phyloP scores from a whole-genome alignment of 2,329 filamentous ascomycete genomes.

The Curvularia eragrostidis region DNA sequence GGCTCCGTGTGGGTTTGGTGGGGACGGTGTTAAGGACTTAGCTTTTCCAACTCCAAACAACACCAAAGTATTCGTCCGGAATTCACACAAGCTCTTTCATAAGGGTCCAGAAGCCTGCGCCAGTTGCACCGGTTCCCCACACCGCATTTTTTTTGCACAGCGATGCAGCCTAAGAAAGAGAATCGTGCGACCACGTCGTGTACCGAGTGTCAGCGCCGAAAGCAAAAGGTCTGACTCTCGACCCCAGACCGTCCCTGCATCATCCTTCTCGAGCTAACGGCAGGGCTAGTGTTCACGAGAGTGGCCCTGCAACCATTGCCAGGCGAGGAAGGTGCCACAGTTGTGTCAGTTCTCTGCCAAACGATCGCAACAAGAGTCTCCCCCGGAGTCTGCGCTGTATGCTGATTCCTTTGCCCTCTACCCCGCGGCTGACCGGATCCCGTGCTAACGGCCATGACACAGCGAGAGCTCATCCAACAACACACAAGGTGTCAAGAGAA shows the following conservation, averaged over 20 bases:
- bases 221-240: slow-evolving; percentile 55
- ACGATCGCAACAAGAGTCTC: slow-evolving; percentile 34
- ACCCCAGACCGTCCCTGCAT: slow-evolving; percentile 13
- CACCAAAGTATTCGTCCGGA: slow-evolving; percentile 10
- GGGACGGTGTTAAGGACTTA: slow-evolving; percentile 11
- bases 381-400: slow-evolving; percentile 29
- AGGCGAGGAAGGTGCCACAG: slow-evolving; percentile 57
- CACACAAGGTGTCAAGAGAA: slow-evolving; percentile 32
- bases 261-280: slow-evolving; percentile 22
- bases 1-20: slow-evolving; percentile 12
- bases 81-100: slow-evolving; percentile 6
- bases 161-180: slow-evolving; percentile 37
- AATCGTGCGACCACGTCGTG: slow-evolving; percentile 47
- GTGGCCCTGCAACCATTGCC: slow-evolving; percentile 61
- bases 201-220: slow-evolving; percentile 59
- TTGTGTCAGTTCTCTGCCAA: slow-evolving; percentile 55
- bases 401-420: slow-evolving; percentile 8
- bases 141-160: background rate
- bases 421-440: slow-evolving; percentile 1
- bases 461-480: slow-evolving; percentile 26
- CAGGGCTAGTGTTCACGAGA: slow-evolving; percentile 55
- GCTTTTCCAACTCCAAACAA: slow-evolving; percentile 1
- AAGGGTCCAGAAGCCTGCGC: background rate
- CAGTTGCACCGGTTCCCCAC: background rate
- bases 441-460: slow-evolving; percentile 7